phyloP scores from a whole-genome alignment of 2,329 filamentous ascomycete species.

The Lasiodiplodia hormozganensis region DNA sequence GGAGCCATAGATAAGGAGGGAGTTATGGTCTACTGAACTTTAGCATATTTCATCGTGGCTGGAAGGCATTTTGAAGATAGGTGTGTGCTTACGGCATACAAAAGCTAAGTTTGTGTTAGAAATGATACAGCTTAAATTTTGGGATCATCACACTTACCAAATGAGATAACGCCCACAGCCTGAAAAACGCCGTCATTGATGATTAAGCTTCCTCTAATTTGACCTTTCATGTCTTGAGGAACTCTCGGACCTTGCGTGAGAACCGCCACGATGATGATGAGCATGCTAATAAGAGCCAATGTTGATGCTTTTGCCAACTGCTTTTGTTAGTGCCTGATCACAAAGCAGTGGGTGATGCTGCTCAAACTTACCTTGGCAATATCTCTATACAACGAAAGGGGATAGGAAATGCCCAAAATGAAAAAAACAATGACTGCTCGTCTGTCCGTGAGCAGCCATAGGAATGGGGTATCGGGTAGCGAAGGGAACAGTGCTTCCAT shows the following conservation, averaged over 20 bases:
- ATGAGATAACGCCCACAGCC: slow-evolving; percentile 96
- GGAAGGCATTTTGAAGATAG: background rate
- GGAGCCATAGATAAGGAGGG: slow-evolving; percentile 95
- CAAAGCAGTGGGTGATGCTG: background rate
- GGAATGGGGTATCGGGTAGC: slow-evolving; percentile 72
- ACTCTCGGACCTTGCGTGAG: slow-evolving; percentile 82
- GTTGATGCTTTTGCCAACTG: slow-evolving; percentile 96
- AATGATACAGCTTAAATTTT: background rate
- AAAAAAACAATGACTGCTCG: slow-evolving; percentile 88
- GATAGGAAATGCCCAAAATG: slow-evolving; percentile 84
- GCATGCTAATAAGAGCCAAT: slow-evolving; percentile 90
- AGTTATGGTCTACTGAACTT: slow-evolving; percentile 76
- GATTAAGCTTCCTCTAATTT: slow-evolving; percentile 73
- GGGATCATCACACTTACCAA: slow-evolving; percentile 57
- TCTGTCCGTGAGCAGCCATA: slow-evolving; percentile 83
- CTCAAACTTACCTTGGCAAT: slow-evolving; percentile 82
- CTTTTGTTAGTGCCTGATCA: background rate
- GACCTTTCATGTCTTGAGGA: slow-evolving; percentile 73
- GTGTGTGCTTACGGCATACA: slow-evolving; percentile 64
- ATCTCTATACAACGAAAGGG: slow-evolving; percentile 90
- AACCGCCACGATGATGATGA: slow-evolving; percentile 86
- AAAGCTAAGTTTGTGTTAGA: slow-evolving; percentile 57
- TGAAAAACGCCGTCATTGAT: slow-evolving; percentile 91
- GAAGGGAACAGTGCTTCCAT: slow-evolving; percentile 81
- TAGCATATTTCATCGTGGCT: background rate